phyloP scores from a whole-genome alignment of 2,329 filamentous ascomycete genomes.

The Didymella sp. region DNA sequence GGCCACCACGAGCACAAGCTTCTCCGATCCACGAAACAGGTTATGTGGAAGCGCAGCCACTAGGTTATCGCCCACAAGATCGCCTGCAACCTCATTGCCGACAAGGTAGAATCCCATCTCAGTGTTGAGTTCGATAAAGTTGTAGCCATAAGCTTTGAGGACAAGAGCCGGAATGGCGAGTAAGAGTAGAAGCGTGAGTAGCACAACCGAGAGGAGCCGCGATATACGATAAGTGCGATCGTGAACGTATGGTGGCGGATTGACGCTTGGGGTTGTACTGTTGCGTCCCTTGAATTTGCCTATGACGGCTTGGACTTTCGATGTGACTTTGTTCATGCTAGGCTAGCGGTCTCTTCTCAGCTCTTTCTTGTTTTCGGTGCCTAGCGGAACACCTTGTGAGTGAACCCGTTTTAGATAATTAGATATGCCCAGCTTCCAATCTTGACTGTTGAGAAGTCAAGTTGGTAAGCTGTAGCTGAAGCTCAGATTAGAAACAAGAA shows the following conservation, averaged over 20 bases:
- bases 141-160: constrained; percentile 41
- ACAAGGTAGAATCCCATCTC: constrained; percentile 42
- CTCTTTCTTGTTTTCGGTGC: neutral
- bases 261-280: constrained; percentile 15
- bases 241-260: constrained; percentile 10
- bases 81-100: constrained; percentile 14
- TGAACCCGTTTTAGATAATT: constrained; percentile 12
- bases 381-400: neutral
- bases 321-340: constrained; percentile 23
- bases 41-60: constrained; percentile 41
- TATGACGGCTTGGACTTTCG: constrained; percentile 17
- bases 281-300: constrained; percentile 24
- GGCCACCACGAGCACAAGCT: constrained; percentile 10
- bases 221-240: constrained; percentile 4
- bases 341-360: neutral
- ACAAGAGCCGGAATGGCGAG: constrained; percentile 20
- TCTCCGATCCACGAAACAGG: constrained; percentile 34
- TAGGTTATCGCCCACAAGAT: constrained; percentile 21
- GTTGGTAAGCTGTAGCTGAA: constrained; percentile 12
- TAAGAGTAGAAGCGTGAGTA: constrained; percentile 8
- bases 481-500: constrained; percentile 20
- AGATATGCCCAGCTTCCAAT: constrained; percentile 8
- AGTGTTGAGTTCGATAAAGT: constrained; percentile 44
- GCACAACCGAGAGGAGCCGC: constrained; percentile 7
- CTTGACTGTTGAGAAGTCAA: constrained; percentile 15